These are phyloP conservation scores for Nannizziopsis arthrosporioides DNA, from an alignment of 2,329 filamentous ascomycete genomes.

Conservation along the genomic window DNA sequence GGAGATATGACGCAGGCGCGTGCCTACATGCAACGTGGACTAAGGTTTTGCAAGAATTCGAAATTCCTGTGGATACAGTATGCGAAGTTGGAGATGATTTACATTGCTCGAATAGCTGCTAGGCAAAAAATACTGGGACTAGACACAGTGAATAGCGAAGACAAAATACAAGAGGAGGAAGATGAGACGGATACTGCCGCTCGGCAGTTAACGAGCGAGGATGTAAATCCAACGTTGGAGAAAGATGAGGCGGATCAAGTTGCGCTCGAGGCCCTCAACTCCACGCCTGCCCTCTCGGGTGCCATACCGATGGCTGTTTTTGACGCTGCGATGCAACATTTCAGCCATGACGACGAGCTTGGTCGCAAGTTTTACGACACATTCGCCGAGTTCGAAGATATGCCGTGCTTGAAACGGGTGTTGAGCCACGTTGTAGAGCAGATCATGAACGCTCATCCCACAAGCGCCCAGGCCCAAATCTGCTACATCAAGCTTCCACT, in stretches of 20 bases:
- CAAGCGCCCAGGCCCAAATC: constrained; percentile 53
- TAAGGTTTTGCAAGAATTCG: constrained; percentile 74
- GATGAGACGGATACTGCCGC: constrained; percentile 43
- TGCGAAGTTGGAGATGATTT: constrained; percentile 81
- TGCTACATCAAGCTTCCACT: constrained; percentile 63
- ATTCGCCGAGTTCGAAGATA: constrained; percentile 56
- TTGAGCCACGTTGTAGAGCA: constrained; percentile 59
- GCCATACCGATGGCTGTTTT: constrained; percentile 90
- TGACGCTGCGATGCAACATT: constrained; percentile 69
- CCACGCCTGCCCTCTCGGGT: constrained; percentile 76
- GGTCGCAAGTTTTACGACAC: constrained; percentile 71
- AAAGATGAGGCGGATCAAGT: constrained; percentile 43
- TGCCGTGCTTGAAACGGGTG: constrained; percentile 55
- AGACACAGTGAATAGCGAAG: constrained; percentile 36
- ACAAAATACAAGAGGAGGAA: constrained; percentile 24
- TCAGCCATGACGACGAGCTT: constrained; percentile 53
- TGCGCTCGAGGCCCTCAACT: constrained; percentile 52
- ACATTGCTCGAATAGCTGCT: constrained; percentile 67
- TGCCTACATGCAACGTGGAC: constrained; percentile 75
- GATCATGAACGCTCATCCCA: constrained; percentile 48
- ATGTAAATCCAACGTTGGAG: constrained; percentile 46
- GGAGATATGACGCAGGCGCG: constrained; percentile 80
- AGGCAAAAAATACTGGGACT: constrained; percentile 58
- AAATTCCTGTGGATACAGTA: constrained; percentile 78
- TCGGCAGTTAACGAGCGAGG: constrained; percentile 50